Percentiles rank a stretch among this genome's conserved stretches.
These are phyloP conservation scores for Penicillium paxilli DNA, from an alignment of 495 filamentous ascomycete genomes.

Conservation along the genomic window DNA sequence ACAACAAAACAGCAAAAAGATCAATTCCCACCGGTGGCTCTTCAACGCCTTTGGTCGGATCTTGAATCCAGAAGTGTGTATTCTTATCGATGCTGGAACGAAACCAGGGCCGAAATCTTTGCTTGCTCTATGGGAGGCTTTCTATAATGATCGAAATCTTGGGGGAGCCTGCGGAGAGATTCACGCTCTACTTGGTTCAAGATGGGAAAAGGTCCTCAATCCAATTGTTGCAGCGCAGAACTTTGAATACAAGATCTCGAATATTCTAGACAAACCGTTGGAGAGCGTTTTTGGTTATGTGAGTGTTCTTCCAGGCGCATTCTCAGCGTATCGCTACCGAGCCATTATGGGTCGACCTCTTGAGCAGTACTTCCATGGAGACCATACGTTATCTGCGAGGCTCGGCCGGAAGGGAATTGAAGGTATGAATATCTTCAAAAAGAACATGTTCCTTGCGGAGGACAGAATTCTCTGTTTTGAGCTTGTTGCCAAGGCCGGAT, in stretches of 20 bases:
- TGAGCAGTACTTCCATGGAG: background rate
- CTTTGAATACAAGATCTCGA: background rate
- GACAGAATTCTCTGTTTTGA: background rate
- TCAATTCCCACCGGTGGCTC: background rate
- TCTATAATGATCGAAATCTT: background rate
- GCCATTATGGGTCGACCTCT: background rate
- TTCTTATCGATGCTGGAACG: background rate
- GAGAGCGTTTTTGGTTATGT: background rate
- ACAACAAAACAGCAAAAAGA: background rate
- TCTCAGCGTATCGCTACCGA: background rate
- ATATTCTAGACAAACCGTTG: background rate
- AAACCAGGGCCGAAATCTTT: background rate
- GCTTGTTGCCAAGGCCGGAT: background rate
- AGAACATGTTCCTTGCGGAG: background rate
- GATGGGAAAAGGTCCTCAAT: background rate
- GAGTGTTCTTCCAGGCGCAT: background rate
- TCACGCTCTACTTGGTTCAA: background rate
- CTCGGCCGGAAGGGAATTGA: background rate
- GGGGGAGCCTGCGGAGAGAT: background rate
- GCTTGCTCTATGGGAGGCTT: background rate
- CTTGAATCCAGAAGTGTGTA: background rate
- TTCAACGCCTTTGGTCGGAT: background rate
- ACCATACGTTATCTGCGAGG: background rate
- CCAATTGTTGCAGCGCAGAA: background rate
- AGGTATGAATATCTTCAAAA: background rate